Conservation (phyloP, 768 basidiomycete species). For the Paxillus ammoniavirescens region DNA sequence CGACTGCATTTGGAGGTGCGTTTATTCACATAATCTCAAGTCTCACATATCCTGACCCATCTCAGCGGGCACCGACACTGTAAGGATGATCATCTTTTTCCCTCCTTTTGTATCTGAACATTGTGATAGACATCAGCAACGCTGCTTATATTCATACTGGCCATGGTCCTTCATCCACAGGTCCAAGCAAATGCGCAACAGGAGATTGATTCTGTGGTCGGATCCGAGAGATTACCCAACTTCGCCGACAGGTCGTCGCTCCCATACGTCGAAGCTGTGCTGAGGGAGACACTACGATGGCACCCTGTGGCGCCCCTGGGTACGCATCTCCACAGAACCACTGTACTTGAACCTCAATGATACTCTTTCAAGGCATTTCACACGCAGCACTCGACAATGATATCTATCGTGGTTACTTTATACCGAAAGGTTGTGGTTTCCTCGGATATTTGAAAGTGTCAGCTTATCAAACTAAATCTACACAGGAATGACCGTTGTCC, state of each 20-base stretch:
- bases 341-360: not conserved
- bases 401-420: slow-evolving; percentile 28
- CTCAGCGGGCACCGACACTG: not conserved
- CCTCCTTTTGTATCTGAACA: not conserved
- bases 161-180: slow-evolving; percentile 7
- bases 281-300: slow-evolving; percentile 24
- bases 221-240: slow-evolving; percentile 12
- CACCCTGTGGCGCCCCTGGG: slow-evolving; percentile 24
- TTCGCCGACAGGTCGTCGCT: slow-evolving; percentile 21
- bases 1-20: slow-evolving; percentile 1
- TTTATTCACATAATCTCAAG: not conserved
- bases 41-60: not conserved
- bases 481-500: slow-evolving; percentile 10
- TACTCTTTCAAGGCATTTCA: slow-evolving; percentile 20
- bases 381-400: slow-evolving; percentile 30
- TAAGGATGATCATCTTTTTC: not conserved
- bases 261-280: slow-evolving; percentile 24
- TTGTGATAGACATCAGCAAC: slow-evolving; percentile 4
- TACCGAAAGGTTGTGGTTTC: slow-evolving; percentile 26
- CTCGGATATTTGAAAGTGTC: not conserved
- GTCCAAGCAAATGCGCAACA: slow-evolving; percentile 22
- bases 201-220: slow-evolving; percentile 25
- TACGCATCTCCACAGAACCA: not conserved
- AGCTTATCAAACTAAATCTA: not conserved
- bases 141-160: slow-evolving; percentile 10